Evolutionary conservation across 2,329 filamentous ascomycete species (phyloP), one percentile per base, ranked within the genome.

Genomic region (Nigrospora osmanthi): DNA sequence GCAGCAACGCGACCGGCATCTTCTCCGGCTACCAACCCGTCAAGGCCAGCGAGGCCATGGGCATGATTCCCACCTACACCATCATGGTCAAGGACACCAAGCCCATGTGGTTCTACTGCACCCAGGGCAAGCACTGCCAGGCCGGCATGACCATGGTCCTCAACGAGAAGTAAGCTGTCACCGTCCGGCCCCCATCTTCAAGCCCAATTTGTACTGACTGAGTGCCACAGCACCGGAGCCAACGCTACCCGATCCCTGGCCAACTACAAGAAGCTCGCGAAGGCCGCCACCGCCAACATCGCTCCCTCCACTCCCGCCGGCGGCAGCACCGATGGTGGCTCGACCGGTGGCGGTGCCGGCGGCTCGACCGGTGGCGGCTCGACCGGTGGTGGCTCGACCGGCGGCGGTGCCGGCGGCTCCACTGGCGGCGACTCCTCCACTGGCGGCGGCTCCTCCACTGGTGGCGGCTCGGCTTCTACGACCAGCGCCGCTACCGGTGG

Each of bases 21-120:
- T 84, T 75, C 69, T 82, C 79, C 2, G 83, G 83, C 47, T 73
- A 79, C 69, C 75, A 80, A 68, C 78, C 80, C 50, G 82, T 80
- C 36, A 71, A 72, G 3, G 76, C 79, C 47, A 70, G 69, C 50
- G 58, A 65, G 17, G 56, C 63, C 49, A 69, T 63, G 55, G 71
- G 70, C 54, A 65, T 70, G 60, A 73, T 81, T 48, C 78, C 85
- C 28, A 82, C 82, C 44, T 93, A 82, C 66, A 88, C 83, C 47
- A 70, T 91, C 57, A 74, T 73, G 61, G 69, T 93, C 62, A 83
- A 81, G 58, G 72, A 80, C 63, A 78, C 74, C 38, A 83, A 75
- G 45, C 87, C 87, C 30, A 71, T 90, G 52, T 93, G 87, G 86
- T 68, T 87, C 52, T 91, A 85, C 73, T 91, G 87, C 68, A 81